Evolutionary conservation across 2,329 filamentous ascomycete species (phyloP).

Genomic region (Botrytis porri): DNA sequence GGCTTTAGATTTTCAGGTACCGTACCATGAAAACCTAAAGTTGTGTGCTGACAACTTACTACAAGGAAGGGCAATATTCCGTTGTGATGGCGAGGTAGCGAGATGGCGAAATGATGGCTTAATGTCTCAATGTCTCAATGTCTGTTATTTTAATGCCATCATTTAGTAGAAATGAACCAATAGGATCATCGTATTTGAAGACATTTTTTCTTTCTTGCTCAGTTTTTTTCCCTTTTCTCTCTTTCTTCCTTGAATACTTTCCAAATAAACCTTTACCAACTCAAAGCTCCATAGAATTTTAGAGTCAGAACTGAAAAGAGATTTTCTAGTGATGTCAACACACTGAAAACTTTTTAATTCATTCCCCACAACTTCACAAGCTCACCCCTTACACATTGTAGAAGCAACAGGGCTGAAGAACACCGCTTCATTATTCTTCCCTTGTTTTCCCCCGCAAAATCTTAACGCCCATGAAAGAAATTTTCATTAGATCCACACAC

Average conservation of each 20-base stretch:
- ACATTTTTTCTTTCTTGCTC: not conserved
- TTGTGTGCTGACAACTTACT: not conserved
- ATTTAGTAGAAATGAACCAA: not conserved
- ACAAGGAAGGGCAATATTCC: conserved; percentile 1
- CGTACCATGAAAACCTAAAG: not conserved
- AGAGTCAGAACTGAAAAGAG: conserved; percentile 1
- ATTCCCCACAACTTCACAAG: conserved; percentile 2
- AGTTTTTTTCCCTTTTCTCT: not conserved
- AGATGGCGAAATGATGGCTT: not conserved
- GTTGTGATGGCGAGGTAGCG: not conserved
- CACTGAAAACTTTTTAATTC: conserved; percentile 5
- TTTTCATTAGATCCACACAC: conserved; percentile 13
- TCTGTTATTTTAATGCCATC: not conserved
- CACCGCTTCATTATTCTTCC: not conserved
- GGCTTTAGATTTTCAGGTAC: conserved; percentile 2
- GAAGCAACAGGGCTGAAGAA: conserved; percentile 14
- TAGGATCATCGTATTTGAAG: not conserved
- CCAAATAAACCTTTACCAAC: not conserved
- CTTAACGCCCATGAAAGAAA: conserved; percentile 8
- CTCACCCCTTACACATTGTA: not conserved
- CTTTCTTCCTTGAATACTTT: not conserved
- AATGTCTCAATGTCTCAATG: not conserved
- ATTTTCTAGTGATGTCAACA: conserved; percentile 11
- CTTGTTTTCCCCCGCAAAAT: conserved; percentile 14
- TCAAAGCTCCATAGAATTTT: not conserved